Base-by-base conservation (phyloP, 2,329 filamentous ascomycete genomes). In the Aspergillus hortae region DNA sequence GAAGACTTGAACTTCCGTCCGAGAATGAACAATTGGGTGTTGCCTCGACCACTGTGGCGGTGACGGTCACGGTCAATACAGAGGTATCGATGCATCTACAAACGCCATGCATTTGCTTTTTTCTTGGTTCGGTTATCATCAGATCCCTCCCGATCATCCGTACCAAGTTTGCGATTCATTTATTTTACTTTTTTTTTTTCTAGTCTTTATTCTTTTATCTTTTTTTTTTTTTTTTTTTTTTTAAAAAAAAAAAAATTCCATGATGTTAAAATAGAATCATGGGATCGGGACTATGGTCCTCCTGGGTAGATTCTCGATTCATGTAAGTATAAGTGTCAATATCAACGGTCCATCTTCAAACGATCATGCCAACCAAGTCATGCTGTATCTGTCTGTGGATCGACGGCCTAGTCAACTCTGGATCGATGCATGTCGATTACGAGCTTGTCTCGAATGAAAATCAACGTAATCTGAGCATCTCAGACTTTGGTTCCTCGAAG, bases 11-110 rank as follows among this genome's bases (percentile, higher is more conserved):
- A 38, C 15, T 17, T 38, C 35, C 1, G 35, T 9, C 27, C 27
- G 27, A 30, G 27, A 7, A 7, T 7, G 9, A 30, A 30, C 27
- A 30, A 30, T 30, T 30, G 10, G n/a, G 35, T 17, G 35, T 38
- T 38, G 14, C 35, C 6, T n/a, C 35, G 7, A 38, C 27, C 27
- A 19, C 41, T 40, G 40, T 55, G 56, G 56, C 52, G 52, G 58
- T 60, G 54, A 54, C 58, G 35, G 44, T 38, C 33, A 42, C 15
- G 2, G 17, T 25, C 40, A 23, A 42, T 42, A 42, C 40, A 21
- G 11, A 17, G 15, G 41, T 35, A 52, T 17, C 15, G 35, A 17
- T 15, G 15, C 35, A 17, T 38, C 14, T 38, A 38, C 35, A 14
- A 17, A 38, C 19, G 40, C 40, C 40, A 42, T 42, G 40, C 40